Conservation (phyloP, 2,329 filamentous ascomycete genomes). For the Talaromyces rugulosus region DNA sequence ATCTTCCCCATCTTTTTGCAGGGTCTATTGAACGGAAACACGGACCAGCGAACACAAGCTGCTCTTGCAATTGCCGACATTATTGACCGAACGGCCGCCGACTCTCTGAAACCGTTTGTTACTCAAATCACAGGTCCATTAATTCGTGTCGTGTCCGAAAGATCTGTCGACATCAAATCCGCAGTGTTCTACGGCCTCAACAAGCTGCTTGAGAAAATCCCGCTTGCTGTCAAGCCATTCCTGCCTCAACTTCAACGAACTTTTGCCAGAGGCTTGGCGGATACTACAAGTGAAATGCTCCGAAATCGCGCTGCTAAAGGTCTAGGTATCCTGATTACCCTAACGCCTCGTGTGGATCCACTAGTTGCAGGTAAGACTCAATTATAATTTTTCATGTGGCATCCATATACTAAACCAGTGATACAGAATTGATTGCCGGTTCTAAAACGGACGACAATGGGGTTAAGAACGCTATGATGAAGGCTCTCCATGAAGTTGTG, state of each 20-base stretch:
- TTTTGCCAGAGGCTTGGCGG: constrained; percentile 92
- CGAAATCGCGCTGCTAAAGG: constrained; percentile 88
- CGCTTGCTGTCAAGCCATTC: constrained; percentile 91
- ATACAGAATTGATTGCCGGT: constrained; percentile 81
- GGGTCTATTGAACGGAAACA: constrained; percentile 91
- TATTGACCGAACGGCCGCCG: constrained; percentile 83
- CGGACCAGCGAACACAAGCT: constrained; percentile 86
- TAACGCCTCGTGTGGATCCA: constrained; percentile 92
- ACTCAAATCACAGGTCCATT: constrained; percentile 96
- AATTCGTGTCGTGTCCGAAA: constrained; percentile 95
- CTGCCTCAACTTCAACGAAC: constrained; percentile 93
- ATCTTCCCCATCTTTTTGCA: constrained; percentile 96
- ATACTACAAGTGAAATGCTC: constrained; percentile 83
- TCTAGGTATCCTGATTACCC: constrained; percentile 87
- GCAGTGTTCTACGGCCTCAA: constrained; percentile 93
- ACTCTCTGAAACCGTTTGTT: constrained; percentile 87
- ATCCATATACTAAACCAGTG: constrained; percentile 4
- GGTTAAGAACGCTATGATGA: constrained; percentile 93
- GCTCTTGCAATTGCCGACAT: constrained; percentile 94
- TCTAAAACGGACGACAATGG: constrained; percentile 84
- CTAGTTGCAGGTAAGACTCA: constrained; percentile 61
- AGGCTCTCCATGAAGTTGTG: constrained; percentile 92
- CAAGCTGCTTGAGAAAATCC: constrained; percentile 94
- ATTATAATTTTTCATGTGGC: background rate
- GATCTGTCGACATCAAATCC: constrained; percentile 90